These are phyloP conservation scores for Ogataea paradorogensis DNA, from an alignment of 805 yeast species.

Conservation along the genomic window DNA sequence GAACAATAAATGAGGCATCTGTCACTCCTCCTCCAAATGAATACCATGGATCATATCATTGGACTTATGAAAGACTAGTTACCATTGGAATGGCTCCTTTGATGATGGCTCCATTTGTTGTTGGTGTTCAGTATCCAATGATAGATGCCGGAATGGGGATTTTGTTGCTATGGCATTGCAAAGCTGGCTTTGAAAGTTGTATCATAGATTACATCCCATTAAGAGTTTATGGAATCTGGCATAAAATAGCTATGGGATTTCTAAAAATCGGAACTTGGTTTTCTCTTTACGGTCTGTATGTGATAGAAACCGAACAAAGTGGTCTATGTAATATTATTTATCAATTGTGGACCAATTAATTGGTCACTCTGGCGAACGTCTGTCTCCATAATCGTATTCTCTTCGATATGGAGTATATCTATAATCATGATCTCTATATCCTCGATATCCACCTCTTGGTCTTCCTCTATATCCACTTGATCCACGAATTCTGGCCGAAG, in stretches of 20 bases:
- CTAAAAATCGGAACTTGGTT: constrained; percentile 70
- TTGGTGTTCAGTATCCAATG: constrained; percentile 68
- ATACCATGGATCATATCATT: constrained; percentile 83
- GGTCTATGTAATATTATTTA: constrained; percentile 70
- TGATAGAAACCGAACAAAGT: constrained; percentile 73
- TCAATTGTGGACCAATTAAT: constrained; percentile 52
- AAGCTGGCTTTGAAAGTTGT: constrained; percentile 86
- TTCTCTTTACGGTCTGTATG: constrained; percentile 76
- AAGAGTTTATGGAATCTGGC: constrained; percentile 79
- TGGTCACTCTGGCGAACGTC: not conserved
- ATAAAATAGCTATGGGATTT: constrained; percentile 62
- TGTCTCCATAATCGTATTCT: not conserved
- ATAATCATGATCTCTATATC: constrained; percentile 5
- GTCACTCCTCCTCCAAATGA: constrained; percentile 59
- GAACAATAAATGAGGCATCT: constrained; percentile 91
- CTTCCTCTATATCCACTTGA: constrained; percentile 1
- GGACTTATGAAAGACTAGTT: constrained; percentile 83
- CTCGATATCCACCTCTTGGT: constrained; percentile 1
- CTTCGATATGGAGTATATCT: constrained; percentile 10
- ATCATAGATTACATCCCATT: constrained; percentile 89
- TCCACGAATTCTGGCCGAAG: constrained; percentile 23
- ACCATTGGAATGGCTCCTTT: constrained; percentile 76
- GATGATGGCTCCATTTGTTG: constrained; percentile 67
- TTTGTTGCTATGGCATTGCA: constrained; percentile 70
- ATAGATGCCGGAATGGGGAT: constrained; percentile 71